These are phyloP conservation scores for Cystofilobasidium capitatum DNA, from an alignment of 768 basidiomycete genomes.

Conservation along the genomic window DNA sequence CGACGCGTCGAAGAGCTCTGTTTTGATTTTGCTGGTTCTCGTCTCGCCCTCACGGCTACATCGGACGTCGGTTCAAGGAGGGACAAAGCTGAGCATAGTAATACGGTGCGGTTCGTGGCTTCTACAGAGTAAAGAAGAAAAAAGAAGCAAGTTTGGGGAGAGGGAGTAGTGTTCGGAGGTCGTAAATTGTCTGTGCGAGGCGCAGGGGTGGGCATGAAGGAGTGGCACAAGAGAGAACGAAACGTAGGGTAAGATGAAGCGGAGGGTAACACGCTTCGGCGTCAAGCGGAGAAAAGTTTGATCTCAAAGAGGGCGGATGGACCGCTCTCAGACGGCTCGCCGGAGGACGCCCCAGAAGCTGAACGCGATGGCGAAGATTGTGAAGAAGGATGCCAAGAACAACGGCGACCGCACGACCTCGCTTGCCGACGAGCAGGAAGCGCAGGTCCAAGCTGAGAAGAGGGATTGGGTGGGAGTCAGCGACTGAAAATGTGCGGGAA, in stretches of 20 bases:
- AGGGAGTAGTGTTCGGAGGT: no score
- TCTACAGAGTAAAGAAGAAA: no score
- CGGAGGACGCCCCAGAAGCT: slow-evolving; percentile 20
- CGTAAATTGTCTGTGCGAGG: no score
- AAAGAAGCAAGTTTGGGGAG: no score
- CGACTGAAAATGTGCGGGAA: background rate
- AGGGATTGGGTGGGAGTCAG: background rate
- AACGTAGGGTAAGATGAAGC: no score
- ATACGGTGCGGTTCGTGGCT: background rate
- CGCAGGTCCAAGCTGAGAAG: slow-evolving; percentile 22
- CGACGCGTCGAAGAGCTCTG: no score
- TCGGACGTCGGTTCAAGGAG: background rate
- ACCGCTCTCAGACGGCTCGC: no score
- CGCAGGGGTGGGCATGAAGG: no score
- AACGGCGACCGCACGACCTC: slow-evolving; percentile 1
- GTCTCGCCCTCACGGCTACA: background rate
- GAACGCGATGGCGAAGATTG: slow-evolving; percentile 12
- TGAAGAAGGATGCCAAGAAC: slow-evolving; percentile 3
- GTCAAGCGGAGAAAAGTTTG: no score
- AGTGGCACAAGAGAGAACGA: no score
- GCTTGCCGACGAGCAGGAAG: slow-evolving; percentile 20
- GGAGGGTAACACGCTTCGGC: no score
- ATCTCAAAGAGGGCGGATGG: no score
- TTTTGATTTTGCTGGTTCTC: background rate
- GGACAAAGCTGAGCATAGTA: background rate